Evolutionary conservation across 1,284 basidiomycete species (phyloP).

Genomic region (Trichosporon sp.): DNA sequence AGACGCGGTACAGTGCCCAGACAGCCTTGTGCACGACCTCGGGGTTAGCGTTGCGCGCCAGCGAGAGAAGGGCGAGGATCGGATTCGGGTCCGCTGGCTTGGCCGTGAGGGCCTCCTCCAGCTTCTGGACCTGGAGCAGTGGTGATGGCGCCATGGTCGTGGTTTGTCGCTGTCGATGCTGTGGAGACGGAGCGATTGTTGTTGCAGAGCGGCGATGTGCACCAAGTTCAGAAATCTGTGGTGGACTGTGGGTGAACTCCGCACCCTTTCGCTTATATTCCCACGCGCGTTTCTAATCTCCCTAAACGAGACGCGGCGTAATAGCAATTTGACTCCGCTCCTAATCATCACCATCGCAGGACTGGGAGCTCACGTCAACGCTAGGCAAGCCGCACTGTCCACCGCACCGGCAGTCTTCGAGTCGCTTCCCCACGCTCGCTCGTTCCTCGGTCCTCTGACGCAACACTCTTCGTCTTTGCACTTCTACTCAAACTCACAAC

Average conservation of each 20-base stretch:
- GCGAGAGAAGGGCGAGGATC: constrained; percentile 71
- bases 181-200: not conserved
- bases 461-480: not conserved
- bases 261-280: not conserved
- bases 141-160: constrained; percentile 23
- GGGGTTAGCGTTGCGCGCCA: constrained; percentile 58
- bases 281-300: not conserved
- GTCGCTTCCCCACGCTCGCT: constrained; percentile 10
- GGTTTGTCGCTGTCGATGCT: not conserved
- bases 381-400: no score
- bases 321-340: not conserved
- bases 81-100: constrained; percentile 70
- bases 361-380: no score
- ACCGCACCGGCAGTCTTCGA: not conserved
- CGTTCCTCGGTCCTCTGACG: constrained; percentile 1
- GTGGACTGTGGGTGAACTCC: not conserved
- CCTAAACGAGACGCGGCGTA: not conserved
- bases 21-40: constrained; percentile 71
- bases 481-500: not conserved
- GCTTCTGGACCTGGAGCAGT: constrained; percentile 37
- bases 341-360: not conserved
- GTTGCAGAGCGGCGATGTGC: not conserved
- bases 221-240: not conserved
- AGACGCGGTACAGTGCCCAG: constrained; percentile 80
- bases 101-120: constrained; percentile 43